phyloP scores from a whole-genome alignment of 768 basidiomycete genomes.

The Boletus speciosus region DNA sequence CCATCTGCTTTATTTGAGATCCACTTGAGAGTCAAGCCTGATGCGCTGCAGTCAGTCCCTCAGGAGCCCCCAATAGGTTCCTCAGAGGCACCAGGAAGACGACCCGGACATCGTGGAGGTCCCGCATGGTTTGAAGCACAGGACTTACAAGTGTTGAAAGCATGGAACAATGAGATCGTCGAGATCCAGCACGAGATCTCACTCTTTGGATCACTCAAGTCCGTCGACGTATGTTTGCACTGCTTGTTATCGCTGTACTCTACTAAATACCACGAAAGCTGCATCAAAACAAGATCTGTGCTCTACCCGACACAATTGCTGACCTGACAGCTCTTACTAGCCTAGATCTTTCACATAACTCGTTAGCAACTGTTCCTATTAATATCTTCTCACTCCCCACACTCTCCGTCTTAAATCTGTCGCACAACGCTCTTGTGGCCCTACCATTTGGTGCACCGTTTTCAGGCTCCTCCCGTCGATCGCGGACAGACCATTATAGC shows the following conservation, averaged over 20 bases:
- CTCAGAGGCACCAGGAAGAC: slow-evolving; percentile 35
- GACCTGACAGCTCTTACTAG: slow-evolving; percentile 64
- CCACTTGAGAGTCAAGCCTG: slow-evolving; percentile 72
- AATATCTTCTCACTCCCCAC: slow-evolving; percentile 67
- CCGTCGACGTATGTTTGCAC: slow-evolving; percentile 59
- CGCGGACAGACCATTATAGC: slow-evolving; percentile 27
- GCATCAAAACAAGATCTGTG: slow-evolving; percentile 65
- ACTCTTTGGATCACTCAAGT: slow-evolving; percentile 79
- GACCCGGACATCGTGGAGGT: slow-evolving; percentile 38
- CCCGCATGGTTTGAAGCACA: slow-evolving; percentile 82
- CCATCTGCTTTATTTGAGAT: slow-evolving; percentile 78
- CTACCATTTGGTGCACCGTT: slow-evolving; percentile 67
- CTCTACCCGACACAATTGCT: slow-evolving; percentile 61
- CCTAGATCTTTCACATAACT: slow-evolving; percentile 75
- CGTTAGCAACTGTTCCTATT: slow-evolving; percentile 56
- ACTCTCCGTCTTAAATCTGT: slow-evolving; percentile 63
- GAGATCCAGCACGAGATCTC: slow-evolving; percentile 82
- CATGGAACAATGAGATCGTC: slow-evolving; percentile 75
- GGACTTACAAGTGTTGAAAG: slow-evolving; percentile 72
- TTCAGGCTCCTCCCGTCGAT: slow-evolving; percentile 22
- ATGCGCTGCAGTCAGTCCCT: slow-evolving; percentile 60
- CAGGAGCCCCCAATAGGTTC: slow-evolving; percentile 53
- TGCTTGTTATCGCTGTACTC: not conserved
- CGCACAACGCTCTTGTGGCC: slow-evolving; percentile 60
- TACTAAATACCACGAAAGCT: slow-evolving; percentile 41